Evolutionary conservation across 805 yeast genomes (phyloP), one percentile per base, ranked within the genome.

Genomic region (Tetrapisispora arboricola): DNA sequence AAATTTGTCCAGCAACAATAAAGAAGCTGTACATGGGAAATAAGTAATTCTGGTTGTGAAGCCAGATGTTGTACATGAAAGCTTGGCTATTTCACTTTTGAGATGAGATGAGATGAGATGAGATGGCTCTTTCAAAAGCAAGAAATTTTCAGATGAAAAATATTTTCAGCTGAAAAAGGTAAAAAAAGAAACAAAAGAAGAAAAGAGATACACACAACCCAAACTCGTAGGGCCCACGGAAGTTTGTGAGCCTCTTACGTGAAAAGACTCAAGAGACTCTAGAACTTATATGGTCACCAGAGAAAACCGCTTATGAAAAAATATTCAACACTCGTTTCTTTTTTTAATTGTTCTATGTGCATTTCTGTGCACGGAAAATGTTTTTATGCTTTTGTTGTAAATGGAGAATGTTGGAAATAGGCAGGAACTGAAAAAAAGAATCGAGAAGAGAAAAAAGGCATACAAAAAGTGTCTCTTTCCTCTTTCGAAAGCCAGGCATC

Each of bases 51-150:
- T n/a, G n/a, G n/a, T n/a, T n/a, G n/a, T n/a, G n/a, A n/a, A n/a
- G n/a, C n/a, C n/a, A n/a, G n/a, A n/a, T n/a, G n/a, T n/a, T n/a
- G n/a, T 22, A 7, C 7, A 8, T 22, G 10, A 10, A 22, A 8
- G 10, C 7, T 22, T 22, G 10, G 25, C 7, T 22, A 10, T 22
- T 22, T 22, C 25, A 22, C 10, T 22, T 8, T 22, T 22, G 27
- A 7, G 28, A 33, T 22, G 37, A 24, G 37, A 34, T 34, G 37
- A 22, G 37, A 34, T 34, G 37, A 34, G 37, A 34, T 34, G 37
- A 34, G 21, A 32, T 32, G 36, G 21, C 21, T 32, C 24, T 32
- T 26, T 32, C 36, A 32, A 18, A 31, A 18, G 3, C 10, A 29
- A 29, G 3, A 6, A 16, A 18, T 17, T 17, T 17, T n/a, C 8